Base-by-base conservation (phyloP, 768 basidiomycete species). In the Suillus ampliporus region DNA sequence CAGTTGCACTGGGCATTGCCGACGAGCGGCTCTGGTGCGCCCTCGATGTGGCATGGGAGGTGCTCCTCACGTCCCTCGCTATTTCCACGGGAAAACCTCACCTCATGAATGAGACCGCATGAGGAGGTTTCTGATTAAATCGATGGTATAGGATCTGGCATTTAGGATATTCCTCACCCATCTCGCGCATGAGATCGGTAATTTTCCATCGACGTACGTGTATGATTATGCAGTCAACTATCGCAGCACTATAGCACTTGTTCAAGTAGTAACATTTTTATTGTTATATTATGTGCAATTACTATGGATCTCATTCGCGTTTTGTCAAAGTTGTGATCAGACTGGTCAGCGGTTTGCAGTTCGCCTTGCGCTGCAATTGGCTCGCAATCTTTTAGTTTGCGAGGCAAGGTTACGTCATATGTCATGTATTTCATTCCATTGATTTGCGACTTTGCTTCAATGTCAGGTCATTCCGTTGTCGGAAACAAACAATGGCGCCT, bases 21-120 rank as follows among this genome's bases (percentile, higher is more conserved):
- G 85, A 86, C 65, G 65, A 68, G 48, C 71, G 71, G 38, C 75
- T 86, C 17, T 86, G 83, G 79, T 77, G 76, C 35, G 75, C 79
- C 21, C 73, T 85, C 43, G 83, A 86, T 60, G 70, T 81, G 38
- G 80, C 82, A 10, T 86, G 84, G 84, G 83, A 79, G 57, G 69
- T 77, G n/a, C 74, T 84, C 37, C 64, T 85, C 64, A 67, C 57
- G 3, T 80, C 84, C 19, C 74, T 86, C 52, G 73, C 70, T 26
- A 43, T 72, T 37, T 68, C 72, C 40, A 75, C 71, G 31, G 68
- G 72, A 62, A 65, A 66, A 31, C 64, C 53, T 5, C 28, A 71
- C 3, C 73, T 56, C 37, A 56, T 56, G 53, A 38, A 9, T 5
- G 60, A 65, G 37, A 46, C 21, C 44, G 47, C 17, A 44, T 46